Conservation (phyloP, 257 asterid species). For the Rhazya stricta region DNA sequence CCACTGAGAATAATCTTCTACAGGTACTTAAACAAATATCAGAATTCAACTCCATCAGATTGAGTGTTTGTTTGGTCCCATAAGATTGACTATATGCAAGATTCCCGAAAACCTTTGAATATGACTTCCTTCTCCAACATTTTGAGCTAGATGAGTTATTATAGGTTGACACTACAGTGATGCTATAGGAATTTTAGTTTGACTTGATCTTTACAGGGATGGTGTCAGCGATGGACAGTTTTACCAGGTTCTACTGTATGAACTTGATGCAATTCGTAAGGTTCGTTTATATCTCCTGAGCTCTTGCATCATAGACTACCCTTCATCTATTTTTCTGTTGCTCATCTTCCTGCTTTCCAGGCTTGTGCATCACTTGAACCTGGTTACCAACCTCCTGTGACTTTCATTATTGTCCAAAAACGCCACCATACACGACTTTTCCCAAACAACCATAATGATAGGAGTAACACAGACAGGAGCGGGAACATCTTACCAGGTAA, state of each 20-base stretch:
- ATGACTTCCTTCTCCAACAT: not conserved
- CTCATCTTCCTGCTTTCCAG: conserved; percentile 11
- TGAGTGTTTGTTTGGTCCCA: not conserved
- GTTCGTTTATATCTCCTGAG: conserved; percentile 7
- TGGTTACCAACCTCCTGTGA: conserved; percentile 32
- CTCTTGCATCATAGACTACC: not conserved
- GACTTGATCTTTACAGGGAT: conserved; percentile 21
- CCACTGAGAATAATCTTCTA: conserved; percentile 32
- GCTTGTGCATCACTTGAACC: conserved; percentile 37
- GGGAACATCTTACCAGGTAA: conserved; percentile 34
- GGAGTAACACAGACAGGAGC: conserved; percentile 24
- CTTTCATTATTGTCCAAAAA: conserved; percentile 36
- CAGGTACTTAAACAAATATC: conserved; percentile 20
- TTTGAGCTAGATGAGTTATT: not conserved
- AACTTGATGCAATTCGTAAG: conserved; percentile 35
- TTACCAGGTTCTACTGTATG: conserved; percentile 32
- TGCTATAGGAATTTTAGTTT: not conserved
- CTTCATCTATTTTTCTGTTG: not conserved
- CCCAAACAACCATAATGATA: conserved; percentile 26
- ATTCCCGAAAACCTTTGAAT: not conserved
- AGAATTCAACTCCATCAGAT: no score
- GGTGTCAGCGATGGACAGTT: conserved; percentile 39
- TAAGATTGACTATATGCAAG: not conserved
- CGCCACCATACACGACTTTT: conserved; percentile 34
- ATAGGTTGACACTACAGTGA: not conserved